Evolutionary conservation across 768 basidiomycete genomes (phyloP), one percentile per base, ranked within the genome.

Genomic region (Pulveroboletus ravenelii): DNA sequence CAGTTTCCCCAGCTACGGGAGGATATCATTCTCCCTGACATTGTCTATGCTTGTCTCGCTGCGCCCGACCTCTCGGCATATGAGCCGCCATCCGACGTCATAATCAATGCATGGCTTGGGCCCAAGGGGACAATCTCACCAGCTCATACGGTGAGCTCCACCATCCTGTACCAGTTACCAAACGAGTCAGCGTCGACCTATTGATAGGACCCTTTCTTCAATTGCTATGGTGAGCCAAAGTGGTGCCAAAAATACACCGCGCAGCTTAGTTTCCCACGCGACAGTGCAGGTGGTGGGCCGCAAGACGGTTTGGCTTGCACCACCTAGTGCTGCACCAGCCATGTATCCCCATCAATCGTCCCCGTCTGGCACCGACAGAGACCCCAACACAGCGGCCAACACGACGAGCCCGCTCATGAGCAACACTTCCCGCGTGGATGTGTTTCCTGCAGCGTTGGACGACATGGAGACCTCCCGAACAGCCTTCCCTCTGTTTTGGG

Each of bases 271-370:
- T 48, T 53, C 47, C 45, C 41, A 53, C 45, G 42, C 23, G 47
- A 10, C 43, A 93, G 93, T 85, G 0, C 96, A 98, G 73, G 78
- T 96, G 6, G 84, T 89, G 13, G 95, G 96, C 25, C 69, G 74
- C 27, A 98, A 98, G 71, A 88, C 84, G 6, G 80, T 98, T 20
- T 97, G 95, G 93, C 73, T 97, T 46, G 91, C 93, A 1, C 87
- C 91, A 6, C 89, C 93, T 8, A 59, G 66, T 3, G 61, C 71
- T 29, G 71, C 76, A 17, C 29, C 72, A 2, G 74, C 64, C 41
- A 86, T 97, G 89, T 78, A 84, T 60, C 74, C 82, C 2, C 79
- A 70, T 55, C 61, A 69, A 3, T 52, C 64, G n/a, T 47, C 57
- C 27, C 30, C 58, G 20, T 36, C 53, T 18, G 50, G 35, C 32